phyloP scores from a whole-genome alignment of 1,284 basidiomycete species.

The Sanghuangporus baumii region DNA sequence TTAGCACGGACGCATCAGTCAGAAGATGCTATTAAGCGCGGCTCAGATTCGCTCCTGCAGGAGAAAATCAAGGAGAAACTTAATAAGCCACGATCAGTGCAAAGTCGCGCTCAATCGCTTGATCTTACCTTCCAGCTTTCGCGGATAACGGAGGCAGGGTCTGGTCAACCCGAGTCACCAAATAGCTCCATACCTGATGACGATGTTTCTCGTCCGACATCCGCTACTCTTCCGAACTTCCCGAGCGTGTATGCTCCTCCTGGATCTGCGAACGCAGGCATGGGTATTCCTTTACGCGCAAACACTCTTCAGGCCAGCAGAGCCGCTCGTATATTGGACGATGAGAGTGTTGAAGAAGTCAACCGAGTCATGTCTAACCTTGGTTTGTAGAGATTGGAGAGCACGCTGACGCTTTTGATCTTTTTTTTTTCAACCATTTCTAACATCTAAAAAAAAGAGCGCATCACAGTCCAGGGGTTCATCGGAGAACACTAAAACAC shows the following conservation, averaged over 20 bases:
- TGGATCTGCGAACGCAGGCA: conserved; percentile 35
- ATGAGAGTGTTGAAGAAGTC: conserved; percentile 64
- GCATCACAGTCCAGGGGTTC: conserved; percentile 6
- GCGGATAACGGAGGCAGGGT: conserved; percentile 64
- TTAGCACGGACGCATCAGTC: conserved; percentile 52
- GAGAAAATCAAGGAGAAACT: conserved; percentile 78
- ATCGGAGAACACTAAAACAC: conserved; percentile 2
- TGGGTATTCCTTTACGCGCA: conserved; percentile 27
- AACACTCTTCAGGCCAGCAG: conserved; percentile 40
- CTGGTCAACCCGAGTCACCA: conserved; percentile 65
- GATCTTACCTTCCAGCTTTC: conserved; percentile 74
- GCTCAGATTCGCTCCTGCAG: conserved; percentile 84
- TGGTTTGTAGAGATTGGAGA: conserved; percentile 45
- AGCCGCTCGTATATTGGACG: conserved; percentile 46
- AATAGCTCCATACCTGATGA: conserved; percentile 65
- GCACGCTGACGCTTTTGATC: background rate
- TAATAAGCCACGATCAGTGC: conserved; percentile 66
- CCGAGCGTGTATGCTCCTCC: conserved; percentile 73
- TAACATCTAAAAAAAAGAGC: background rate
- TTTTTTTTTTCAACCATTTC: background rate
- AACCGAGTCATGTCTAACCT: conserved; percentile 75
- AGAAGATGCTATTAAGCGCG: conserved; percentile 76
- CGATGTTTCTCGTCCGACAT: conserved; percentile 69
- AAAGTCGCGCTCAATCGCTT: conserved; percentile 76
- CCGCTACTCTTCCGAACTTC: conserved; percentile 70